phyloP scores from a whole-genome alignment of 352 stramenopile genomes.

The Phytophthora melonis region DNA sequence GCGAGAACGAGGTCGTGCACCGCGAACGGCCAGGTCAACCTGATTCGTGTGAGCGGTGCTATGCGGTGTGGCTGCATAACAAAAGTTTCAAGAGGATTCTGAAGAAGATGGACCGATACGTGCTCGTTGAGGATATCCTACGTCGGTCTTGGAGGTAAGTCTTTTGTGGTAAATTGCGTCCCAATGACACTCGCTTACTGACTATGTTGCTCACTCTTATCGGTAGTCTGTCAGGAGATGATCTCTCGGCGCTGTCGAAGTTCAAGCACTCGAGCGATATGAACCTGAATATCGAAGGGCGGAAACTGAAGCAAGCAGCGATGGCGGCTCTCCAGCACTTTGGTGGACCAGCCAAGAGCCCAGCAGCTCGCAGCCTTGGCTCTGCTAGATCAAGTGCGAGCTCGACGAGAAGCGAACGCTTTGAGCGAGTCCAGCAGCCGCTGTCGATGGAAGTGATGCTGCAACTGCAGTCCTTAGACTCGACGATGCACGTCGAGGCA shows the following conservation, averaged over 20 bases:
- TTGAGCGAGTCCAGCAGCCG: conserved; percentile 34
- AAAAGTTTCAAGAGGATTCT: conserved; percentile 78
- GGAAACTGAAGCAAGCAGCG: conserved; percentile 65
- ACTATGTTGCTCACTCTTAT: not conserved
- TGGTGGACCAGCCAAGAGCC: conserved; percentile 19
- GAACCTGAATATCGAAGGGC: conserved; percentile 69
- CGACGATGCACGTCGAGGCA: conserved; percentile 35
- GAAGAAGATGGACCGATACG: conserved; percentile 78
- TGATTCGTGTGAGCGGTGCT: conserved; percentile 65
- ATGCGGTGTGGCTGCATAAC: conserved; percentile 62
- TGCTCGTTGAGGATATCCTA: conserved; percentile 64
- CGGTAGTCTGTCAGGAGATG: conserved; percentile 47
- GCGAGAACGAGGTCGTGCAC: conserved; percentile 64
- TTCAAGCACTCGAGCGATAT: conserved; percentile 71
- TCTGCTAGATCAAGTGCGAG: conserved; percentile 3
- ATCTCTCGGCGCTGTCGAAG: conserved; percentile 60
- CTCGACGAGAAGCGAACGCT: conserved; percentile 18
- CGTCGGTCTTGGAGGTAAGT: conserved; percentile 66
- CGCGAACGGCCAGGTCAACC: conserved; percentile 54
- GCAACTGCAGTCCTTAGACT: conserved; percentile 41
- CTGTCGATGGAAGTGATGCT: conserved; percentile 44
- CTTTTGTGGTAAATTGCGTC: not conserved
- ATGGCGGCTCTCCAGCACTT: conserved; percentile 59
- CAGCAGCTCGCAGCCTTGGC: not conserved
- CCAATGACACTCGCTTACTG: not conserved